Percentiles rank a stretch among this genome's conserved stretches.
Evolutionary conservation across 2,329 filamentous ascomycete genomes (phyloP).

Genomic region (Hypoxylon sp.): DNA sequence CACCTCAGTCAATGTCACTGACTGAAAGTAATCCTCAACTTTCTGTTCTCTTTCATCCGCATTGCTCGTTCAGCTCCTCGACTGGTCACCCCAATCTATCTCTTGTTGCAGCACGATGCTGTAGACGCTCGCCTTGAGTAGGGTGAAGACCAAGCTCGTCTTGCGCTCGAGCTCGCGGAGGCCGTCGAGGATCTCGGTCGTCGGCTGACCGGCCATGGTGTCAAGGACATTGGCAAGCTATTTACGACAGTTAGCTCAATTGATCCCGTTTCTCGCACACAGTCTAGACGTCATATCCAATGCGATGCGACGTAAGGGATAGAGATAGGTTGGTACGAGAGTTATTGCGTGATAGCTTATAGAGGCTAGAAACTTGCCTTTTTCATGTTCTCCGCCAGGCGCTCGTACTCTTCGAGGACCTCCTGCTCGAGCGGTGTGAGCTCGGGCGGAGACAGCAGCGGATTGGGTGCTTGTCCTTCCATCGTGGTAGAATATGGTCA

Average conservation of each 20-base stretch:
- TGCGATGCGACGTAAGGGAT: neutral
- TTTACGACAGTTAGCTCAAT: constrained; percentile 20
- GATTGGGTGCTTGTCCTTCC: constrained; percentile 35
- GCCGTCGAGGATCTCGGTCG: constrained; percentile 86
- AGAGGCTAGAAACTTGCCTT: constrained; percentile 65
- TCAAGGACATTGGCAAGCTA: constrained; percentile 72
- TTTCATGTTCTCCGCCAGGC: constrained; percentile 89
- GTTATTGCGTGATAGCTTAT: neutral
- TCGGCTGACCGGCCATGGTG: constrained; percentile 75
- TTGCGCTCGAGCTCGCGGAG: constrained; percentile 91
- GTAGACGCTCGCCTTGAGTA: constrained; percentile 98
- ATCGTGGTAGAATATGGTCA: constrained; percentile 13
- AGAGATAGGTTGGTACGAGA: constrained; percentile 11
- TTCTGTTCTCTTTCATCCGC: neutral
- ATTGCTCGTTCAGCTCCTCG: constrained; percentile 50
- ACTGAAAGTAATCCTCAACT: neutral
- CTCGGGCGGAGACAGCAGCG: constrained; percentile 59
- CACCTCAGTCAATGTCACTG: neutral
- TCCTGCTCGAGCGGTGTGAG: constrained; percentile 89
- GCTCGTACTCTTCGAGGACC: constrained; percentile 92
- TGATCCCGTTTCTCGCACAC: neutral
- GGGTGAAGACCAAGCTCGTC: constrained; percentile 92
- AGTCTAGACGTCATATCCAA: neutral
- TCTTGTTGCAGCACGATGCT: constrained; percentile 98
- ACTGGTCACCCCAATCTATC: constrained; percentile 76